These are phyloP conservation scores for Coemansia interrupta DNA, from an alignment of 192 early-diverging fungal species.

Conservation along the genomic window DNA sequence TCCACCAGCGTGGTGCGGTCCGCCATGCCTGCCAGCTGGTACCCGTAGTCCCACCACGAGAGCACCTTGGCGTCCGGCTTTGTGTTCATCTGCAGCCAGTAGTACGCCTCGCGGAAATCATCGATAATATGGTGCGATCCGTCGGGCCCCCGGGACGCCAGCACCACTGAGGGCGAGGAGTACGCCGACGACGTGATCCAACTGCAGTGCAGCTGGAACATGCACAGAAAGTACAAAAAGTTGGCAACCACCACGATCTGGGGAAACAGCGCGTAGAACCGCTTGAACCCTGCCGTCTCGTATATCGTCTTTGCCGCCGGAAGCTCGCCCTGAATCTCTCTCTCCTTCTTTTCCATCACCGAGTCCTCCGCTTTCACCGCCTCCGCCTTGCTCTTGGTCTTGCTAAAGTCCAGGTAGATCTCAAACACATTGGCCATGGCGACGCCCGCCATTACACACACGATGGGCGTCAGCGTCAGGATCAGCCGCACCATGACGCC, in stretches of 20 bases:
- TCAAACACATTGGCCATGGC: conserved; percentile 86
- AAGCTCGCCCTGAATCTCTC: background rate
- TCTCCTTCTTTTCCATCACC: background rate
- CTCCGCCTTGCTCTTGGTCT: conserved; percentile 16
- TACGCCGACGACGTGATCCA: conserved; percentile 98
- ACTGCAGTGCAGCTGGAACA: conserved; percentile 97
- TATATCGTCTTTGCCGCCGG: background rate
- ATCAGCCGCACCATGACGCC: conserved; percentile 99
- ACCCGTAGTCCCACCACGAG: conserved; percentile 99
- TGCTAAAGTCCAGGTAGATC: conserved; percentile 63
- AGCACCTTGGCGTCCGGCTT: conserved; percentile 88
- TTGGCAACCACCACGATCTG: conserved; percentile 58
- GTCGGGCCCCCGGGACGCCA: conserved; percentile 81
- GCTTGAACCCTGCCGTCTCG: conserved; percentile 15
- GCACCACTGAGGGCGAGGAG: conserved; percentile 97
- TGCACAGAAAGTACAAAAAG: conserved; percentile 69
- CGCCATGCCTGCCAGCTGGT: conserved; percentile 99
- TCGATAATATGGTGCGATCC: conserved; percentile 96
- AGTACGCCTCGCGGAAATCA: conserved; percentile 99
- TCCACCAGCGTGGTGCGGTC: conserved; percentile 95
- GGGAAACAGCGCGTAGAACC: conserved; percentile 21
- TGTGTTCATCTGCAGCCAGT: conserved; percentile 99
- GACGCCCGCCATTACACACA: conserved; percentile 91
- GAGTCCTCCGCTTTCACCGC: conserved; percentile 1
- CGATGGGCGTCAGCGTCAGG: conserved; percentile 95